Evolutionary conservation across 495 filamentous ascomycete species (phyloP), one percentile per base, ranked within the genome.

Genomic region (Melanomma pulvis-pyrius): DNA sequence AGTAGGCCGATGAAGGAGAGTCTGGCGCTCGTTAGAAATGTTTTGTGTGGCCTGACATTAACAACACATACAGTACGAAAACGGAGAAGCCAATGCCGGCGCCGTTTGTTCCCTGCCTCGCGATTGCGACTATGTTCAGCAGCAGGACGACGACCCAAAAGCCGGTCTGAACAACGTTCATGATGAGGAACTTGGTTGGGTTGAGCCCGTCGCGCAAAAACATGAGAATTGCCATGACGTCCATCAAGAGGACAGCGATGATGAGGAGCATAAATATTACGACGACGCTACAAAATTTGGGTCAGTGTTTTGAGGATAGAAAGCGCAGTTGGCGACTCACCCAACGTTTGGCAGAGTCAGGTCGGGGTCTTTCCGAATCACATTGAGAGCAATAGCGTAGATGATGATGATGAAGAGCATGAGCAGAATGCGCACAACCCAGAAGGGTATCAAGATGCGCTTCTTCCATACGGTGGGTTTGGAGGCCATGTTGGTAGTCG

Each of bases 391-490:
- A 13, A 56, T 25, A 13, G 29, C 61, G 59, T 69, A 73, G 21
- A 63, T 32, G 29, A 26, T 53, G 34, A 71, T 66, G 46, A 71
- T 53, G 53, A 73, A 61, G 39, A 69, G 12, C 71, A 73, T 71
- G 21, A 71, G 49, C 29, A 55, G 0, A 3, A 65, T 62, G 1
- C 71, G 54, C 19, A 73, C 13, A 5, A 61, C 30, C 72, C 72
- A 74, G 52, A 73, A 70, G 9, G 72, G 72, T 11, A 74, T 59
- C 48, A 74, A 34, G 25, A 74, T 63, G 25, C 70, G 58, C 67
- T 73, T 72, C 59, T 70, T 66, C 72, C 72, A 74, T 60, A 60
- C 34, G 19, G 52, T 39, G 1, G 57, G 47, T 67, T 39, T 22
- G 39, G 13, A 15, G 11, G 65, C 49, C 65, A 68, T 68, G 46